Conservation (phyloP, 2,329 filamentous ascomycete genomes). For the Mariannaea sp. region DNA sequence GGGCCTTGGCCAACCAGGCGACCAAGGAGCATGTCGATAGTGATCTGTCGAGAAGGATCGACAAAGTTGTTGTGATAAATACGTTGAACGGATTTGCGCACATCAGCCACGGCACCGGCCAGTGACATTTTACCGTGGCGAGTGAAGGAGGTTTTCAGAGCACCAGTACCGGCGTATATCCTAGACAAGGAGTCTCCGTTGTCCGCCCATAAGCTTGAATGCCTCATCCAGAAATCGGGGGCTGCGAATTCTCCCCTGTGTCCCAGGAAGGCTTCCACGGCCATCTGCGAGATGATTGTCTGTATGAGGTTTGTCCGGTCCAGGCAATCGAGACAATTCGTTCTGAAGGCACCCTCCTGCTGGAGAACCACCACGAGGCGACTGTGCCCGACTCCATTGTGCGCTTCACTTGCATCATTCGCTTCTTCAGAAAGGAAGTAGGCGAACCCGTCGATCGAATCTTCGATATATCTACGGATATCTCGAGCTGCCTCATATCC, state of each 20-base stretch:
- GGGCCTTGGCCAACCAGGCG: conserved; percentile 80
- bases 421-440: conserved; percentile 84
- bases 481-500: conserved; percentile 91
- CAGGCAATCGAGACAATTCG: conserved; percentile 94
- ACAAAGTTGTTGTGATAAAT: conserved; percentile 98
- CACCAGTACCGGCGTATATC: conserved; percentile 95
- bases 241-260: conserved; percentile 72
- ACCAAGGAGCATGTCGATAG: conserved; percentile 90
- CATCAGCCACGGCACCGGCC: conserved; percentile 91
- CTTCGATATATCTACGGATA: conserved; percentile 77
- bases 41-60: conserved; percentile 90
- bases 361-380: conserved; percentile 75
- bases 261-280: conserved; percentile 79
- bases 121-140: conserved; percentile 94
- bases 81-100: conserved; percentile 89
- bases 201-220: conserved; percentile 94
- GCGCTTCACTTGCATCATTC: conserved; percentile 55
- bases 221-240: conserved; percentile 87
- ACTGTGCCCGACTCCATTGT: conserved; percentile 43
- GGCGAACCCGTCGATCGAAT: conserved; percentile 85
- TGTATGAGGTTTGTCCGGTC: conserved; percentile 96
- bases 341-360: conserved; percentile 94
- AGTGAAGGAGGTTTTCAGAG: conserved; percentile 93
- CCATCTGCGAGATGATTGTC: conserved; percentile 93
- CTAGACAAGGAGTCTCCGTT: conserved; percentile 93